Evolutionary conservation across 148 eudicot genomes (phyloP), one percentile per base, ranked within the genome.

Genomic region (Polygonum maritimum): DNA sequence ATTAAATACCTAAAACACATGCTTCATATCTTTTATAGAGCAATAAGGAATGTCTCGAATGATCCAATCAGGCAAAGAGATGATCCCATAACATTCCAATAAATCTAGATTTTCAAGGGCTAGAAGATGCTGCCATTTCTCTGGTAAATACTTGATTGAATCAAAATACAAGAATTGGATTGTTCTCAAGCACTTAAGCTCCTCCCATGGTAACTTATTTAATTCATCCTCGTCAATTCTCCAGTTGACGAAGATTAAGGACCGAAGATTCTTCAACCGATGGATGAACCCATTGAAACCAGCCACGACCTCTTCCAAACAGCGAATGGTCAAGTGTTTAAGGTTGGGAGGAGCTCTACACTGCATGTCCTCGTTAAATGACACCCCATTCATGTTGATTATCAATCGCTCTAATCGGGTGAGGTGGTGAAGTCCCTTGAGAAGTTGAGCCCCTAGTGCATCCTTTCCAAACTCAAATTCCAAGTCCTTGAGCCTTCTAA

Each of bases 341-440:
- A 33, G 7, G 40, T 63, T 63, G 7, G 40, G 70, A 33, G 70
- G 70, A 63, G 39, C n/a, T 63, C 8, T 35, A 39, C 70, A 63
- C 14, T 33, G 39, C 39, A 13, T 5, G 7, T 13, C 39, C 39
- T 31, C 31, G 5, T 33, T 36, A 22, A 22, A 13, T 35, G 70
- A n/a, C 39, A 63, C n/a, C 45, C 8, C 8, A 63, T 10, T 12
- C 8, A 1, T 4, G 2, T 4, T 0, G 38, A 63, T 33, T 7
- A 1, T 0, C 39, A 63, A 33, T 13, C 0, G 7, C 39, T 63
- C 69, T 63, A 63, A 33, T 13, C 1, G 12, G 7, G 40, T 63
- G 70, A 63, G 70, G 69, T 63, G 69, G 69, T 62, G 69, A 11
- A 63, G 40, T 33, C 69, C 69, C 5, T 63, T 31, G 69, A 63